phyloP scores from a whole-genome alignment of 1,139 yeast genomes.

The Yamadazyma conglobata region DNA sequence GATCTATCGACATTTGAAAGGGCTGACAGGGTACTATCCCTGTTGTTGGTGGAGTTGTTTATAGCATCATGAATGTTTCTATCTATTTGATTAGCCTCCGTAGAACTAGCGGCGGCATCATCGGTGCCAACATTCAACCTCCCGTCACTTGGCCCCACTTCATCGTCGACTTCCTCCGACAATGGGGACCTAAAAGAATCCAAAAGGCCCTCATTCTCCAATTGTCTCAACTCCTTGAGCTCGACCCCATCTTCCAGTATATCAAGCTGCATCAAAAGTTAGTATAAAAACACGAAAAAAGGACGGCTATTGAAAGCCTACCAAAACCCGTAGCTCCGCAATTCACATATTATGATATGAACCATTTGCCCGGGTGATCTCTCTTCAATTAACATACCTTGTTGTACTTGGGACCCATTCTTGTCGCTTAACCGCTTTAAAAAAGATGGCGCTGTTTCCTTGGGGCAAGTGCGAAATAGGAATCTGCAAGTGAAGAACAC shows the following conservation, averaged over 20 bases:
- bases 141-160: slow-evolving; percentile 6
- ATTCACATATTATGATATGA: too few species aligned
- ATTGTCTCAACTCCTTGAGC: slow-evolving; percentile 10
- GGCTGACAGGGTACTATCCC: too few species aligned
- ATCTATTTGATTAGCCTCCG: slow-evolving; percentile 13
- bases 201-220: slow-evolving; percentile 10
- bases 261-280: slow-evolving; percentile 8
- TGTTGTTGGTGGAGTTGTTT: slow-evolving; percentile 1
- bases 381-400: slow-evolving; percentile 12
- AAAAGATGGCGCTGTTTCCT: slow-evolving; percentile 11
- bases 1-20: too few species aligned
- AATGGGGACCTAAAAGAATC: slow-evolving; percentile 12
- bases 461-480: too few species aligned
- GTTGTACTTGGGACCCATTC: slow-evolving; percentile 12
- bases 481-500: too few species aligned
- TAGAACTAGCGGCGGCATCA: background rate
- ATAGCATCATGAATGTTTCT: slow-evolving; percentile 16
- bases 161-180: slow-evolving; percentile 7
- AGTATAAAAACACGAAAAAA: slow-evolving; percentile 1
- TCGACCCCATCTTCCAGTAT: slow-evolving; percentile 10
- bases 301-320: background rate
- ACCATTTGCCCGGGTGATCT: too few species aligned
- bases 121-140: slow-evolving; percentile 4
- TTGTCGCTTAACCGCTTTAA: background rate
- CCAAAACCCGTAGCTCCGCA: background rate